Base-by-base conservation (phyloP, 208 protist genomes). In the Phytomonas sp. region DNA sequence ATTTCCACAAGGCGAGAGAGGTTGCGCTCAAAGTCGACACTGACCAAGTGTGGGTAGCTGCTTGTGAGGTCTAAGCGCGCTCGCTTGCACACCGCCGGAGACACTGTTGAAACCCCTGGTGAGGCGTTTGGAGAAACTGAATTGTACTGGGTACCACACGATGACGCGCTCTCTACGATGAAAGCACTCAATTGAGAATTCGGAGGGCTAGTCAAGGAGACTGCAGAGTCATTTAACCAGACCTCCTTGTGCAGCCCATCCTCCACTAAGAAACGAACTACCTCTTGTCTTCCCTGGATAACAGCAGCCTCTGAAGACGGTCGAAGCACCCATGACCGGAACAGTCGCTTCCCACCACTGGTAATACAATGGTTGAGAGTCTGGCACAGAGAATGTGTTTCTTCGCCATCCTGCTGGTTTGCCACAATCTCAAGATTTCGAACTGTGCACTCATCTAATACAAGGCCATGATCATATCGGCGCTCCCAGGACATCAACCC, bases 311-410 rank as follows among this genome's bases (percentile, higher is more conserved):
- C 83, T 2, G 84, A 67, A 15, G 86, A 89, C 15, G 91, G 91
- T 11, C 91, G 81, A 68, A 96, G 77, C 66, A 96, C 71, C 91
- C 92, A 96, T 26, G 77, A 69, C 29, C 87, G 83, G 46, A 96
- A 87, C 20, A 95, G 79, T 36, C 92, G 83, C 32, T 81, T 87
- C 28, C 91, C 91, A 61, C 85, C 87, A 75, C 89, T 92, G 0
- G 91, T 93, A 34, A 61, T 76, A 70, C 88, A 94, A 32, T 71
- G 74, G 66, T 93, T 92, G 13, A 96, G 51, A 36, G 78, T 81
- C 40, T 81, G 65, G 62, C 90, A 78, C 61, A 96, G 63, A n/a
- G 87, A 88, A 30, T 85, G 75, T n/a, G 71, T 85, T 63, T 82
- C 86, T 36, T 74, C 71, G 20, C 85, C 85, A 71, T 96, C 91